Evolutionary conservation across 257 asterid species (phyloP).

Genomic region (Solanum raphanifolium): DNA sequence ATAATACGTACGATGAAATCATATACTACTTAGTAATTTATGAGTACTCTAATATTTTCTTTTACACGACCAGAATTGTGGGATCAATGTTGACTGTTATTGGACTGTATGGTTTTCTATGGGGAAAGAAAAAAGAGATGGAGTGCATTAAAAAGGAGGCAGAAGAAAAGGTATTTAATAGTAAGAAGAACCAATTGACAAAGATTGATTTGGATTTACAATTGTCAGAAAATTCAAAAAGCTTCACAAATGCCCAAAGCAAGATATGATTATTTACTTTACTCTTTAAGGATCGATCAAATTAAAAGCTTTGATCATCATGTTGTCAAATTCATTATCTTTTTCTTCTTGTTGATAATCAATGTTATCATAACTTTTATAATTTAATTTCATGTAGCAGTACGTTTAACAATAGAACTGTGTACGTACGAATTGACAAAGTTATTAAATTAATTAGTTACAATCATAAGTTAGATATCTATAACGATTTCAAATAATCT

Average conservation of each 20-base stretch:
- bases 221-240: not conserved
- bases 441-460: too few species aligned
- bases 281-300: not conserved
- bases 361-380: not conserved
- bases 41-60: not conserved
- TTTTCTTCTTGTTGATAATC: not conserved
- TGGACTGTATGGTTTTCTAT: slow-evolving; percentile 66
- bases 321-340: not conserved
- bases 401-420: not conserved
- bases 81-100: slow-evolving; percentile 54
- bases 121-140: slow-evolving; percentile 69
- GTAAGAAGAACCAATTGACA: not conserved
- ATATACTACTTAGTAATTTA: not conserved
- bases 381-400: not conserved
- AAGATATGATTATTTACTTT: not conserved
- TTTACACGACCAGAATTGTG: slow-evolving; percentile 23
- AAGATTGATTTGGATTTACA: not conserved
- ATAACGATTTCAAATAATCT: not conserved
- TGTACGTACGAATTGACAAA: not conserved
- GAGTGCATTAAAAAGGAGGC: not conserved
- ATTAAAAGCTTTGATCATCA: not conserved
- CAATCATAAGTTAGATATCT: not conserved
- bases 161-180: not conserved
- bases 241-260: not conserved
- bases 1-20: too few species aligned